Base-by-base conservation (phyloP, 306 rosid species). In the Medicago lupulina region DNA sequence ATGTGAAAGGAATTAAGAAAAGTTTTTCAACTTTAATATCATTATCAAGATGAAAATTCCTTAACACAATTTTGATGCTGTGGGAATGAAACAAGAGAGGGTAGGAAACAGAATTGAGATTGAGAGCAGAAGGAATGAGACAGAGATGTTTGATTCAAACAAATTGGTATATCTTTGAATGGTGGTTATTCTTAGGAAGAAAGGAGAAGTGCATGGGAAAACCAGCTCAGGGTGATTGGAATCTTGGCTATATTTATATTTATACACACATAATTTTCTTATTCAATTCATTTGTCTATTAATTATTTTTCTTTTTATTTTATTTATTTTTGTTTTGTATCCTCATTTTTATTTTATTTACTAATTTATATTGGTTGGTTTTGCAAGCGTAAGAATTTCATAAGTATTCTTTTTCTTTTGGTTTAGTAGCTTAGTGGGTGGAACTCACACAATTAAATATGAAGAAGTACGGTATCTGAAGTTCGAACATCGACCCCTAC, bases 151-250 rank as follows among this genome's bases (percentile, higher is more conserved):
- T 71, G 58, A 59, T 68, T 14, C 73, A 83, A 83, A 83, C 7
- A 34, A 76, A 36, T 82, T 81, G 89, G 85, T 67, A 74, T 68
- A 79, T 82, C 81, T 84, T 89, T 76, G 83, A 61, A 78, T 21
- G 90, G 74, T 80, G 85, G 96, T 88, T 89, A 89, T 91, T 87
- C 87, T 80, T 86, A 46, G 80, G 76, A 81, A 81, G 67, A 75
- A 17, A 25, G 53, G 36, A 41, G 68, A 78, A 14, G 72, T 71
- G 78, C 28, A 17, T 75, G 63, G 53, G 54, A 81, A 55, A 62
- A 70, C 88, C 85, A 78, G 68, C 78, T 73, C 68, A 39, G 4
- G 63, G 59, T 77, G 79, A 74, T 82, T 82, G 81, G 88, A 86
- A 73, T 77, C 76, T 74, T 74, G 36, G 72, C 91, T 84, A 84